phyloP scores from a whole-genome alignment of 2,329 filamentous ascomycete genomes.

The Pseudocercospora pini-densiflorae region DNA sequence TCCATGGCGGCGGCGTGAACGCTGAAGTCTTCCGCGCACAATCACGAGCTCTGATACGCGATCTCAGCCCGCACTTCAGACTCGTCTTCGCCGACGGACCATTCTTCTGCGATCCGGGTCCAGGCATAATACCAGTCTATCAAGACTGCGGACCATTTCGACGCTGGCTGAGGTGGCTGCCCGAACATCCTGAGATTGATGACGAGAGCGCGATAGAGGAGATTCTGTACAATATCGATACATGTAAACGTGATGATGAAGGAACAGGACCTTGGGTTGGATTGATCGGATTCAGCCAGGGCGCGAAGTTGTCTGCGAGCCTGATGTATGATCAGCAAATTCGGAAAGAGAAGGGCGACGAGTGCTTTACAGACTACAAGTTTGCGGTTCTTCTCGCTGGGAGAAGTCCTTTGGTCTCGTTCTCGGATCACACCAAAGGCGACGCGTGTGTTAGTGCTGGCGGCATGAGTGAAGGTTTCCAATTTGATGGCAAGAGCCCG shows the following conservation, averaged over 20 bases:
- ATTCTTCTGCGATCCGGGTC: constrained; percentile 64
- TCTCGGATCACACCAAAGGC: constrained; percentile 48
- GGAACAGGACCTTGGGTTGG: constrained; percentile 54
- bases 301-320: constrained; percentile 53
- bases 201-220: constrained; percentile 53
- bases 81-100: constrained; percentile 75
- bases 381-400: constrained; percentile 69
- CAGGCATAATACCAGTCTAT: constrained; percentile 68
- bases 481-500: constrained; percentile 48
- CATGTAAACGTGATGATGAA: constrained; percentile 52
- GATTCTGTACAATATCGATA: constrained; percentile 51
- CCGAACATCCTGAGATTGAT: constrained; percentile 60
- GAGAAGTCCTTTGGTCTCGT: constrained; percentile 61
- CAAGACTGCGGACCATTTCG: constrained; percentile 68
- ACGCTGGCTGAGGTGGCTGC: constrained; percentile 67
- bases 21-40: constrained; percentile 71
- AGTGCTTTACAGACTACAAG: constrained; percentile 52
- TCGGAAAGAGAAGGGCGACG: constrained; percentile 46
- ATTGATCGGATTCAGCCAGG: constrained; percentile 56
- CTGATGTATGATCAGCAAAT: constrained; percentile 64
- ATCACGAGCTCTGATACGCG: constrained; percentile 60
- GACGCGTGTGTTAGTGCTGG: constrained; percentile 47
- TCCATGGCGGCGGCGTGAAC: constrained; percentile 80
- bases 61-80: constrained; percentile 64
- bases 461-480: constrained; percentile 51